Percentiles rank a stretch among this genome's conserved stretches.
phyloP scores from a whole-genome alignment of 23 red algal genomes.

The Rhodosorus marinus region DNA sequence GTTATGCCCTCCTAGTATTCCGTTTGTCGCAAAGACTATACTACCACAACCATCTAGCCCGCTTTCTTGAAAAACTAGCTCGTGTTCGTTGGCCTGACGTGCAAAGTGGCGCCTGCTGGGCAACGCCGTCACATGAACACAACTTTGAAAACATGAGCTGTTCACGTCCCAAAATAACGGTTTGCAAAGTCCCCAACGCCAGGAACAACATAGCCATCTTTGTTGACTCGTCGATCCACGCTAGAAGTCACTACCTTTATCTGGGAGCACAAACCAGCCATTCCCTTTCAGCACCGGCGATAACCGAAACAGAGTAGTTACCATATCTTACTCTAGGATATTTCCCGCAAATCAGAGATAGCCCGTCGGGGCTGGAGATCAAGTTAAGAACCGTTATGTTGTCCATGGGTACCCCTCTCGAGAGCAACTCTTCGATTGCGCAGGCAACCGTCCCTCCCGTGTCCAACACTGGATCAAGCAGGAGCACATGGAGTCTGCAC shows the following conservation, averaged over 20 bases:
- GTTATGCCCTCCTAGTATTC: too few species aligned
- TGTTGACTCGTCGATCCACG: constrained; percentile 41
- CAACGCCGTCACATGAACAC: too few species aligned
- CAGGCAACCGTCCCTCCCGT: constrained; percentile 31
- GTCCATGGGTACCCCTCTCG: constrained; percentile 36
- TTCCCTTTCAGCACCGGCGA: too few species aligned
- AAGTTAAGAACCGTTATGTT: constrained; percentile 51
- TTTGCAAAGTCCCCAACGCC: constrained; percentile 83
- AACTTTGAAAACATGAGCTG: too few species aligned
- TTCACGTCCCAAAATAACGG: constrained; percentile 80
- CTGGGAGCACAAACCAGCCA: too few species aligned
- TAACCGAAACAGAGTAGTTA: too few species aligned
- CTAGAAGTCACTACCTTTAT: constrained; percentile 70
- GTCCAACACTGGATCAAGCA: constrained; percentile 83
- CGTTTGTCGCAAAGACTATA: too few species aligned
- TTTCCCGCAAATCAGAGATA: constrained; percentile 26
- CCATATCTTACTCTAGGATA: constrained; percentile 32
- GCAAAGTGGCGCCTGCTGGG: too few species aligned
- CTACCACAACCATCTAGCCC: too few species aligned
- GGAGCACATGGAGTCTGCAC: constrained; percentile 26
- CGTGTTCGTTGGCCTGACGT: too few species aligned
- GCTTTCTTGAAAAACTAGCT: too few species aligned
- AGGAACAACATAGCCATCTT: constrained; percentile 44
- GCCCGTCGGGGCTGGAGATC: constrained; percentile 50
- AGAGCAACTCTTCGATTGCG: constrained; percentile 35